Base-by-base conservation (phyloP, 768 basidiomycete species). In the Tulasnella calospora region DNA sequence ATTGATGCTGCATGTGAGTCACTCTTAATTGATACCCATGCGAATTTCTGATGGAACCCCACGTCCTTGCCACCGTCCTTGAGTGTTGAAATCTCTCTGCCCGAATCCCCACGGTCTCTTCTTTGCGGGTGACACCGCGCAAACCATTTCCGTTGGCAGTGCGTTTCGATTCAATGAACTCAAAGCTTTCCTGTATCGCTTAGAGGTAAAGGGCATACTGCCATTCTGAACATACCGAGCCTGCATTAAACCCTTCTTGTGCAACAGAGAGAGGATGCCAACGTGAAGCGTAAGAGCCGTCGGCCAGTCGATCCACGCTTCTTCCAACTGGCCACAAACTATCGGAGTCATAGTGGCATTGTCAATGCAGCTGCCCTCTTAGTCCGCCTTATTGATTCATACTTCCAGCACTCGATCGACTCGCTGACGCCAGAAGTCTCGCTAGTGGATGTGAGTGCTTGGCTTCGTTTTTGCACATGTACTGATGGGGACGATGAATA, bases 1-100 rank as follows among this genome's bases (percentile, higher is more conserved):
- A 88, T 92, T 8, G 92, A 93, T 38, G 51, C 44, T 4, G 55
- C 36, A 8, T 71, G 76, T 77, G n/a, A 30, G 76, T 10, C 3
- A 3, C 38, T 40, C 38, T n/a, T n/a, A n/a, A n/a, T n/a, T n/a
- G n/a, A n/a, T n/a, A n/a, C n/a, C n/a, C 44, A 3, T 40, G n/a
- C 38, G n/a, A n/a, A n/a, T n/a, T n/a, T n/a, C n/a, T 9, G 19
- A n/a, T n/a, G n/a, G n/a, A n/a, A n/a, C n/a, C n/a, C n/a, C n/a
- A n/a, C n/a, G n/a, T n/a, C n/a, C n/a, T n/a, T n/a, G n/a, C n/a
- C n/a, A n/a, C n/a, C n/a, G n/a, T n/a, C n/a, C n/a, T n/a, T n/a
- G n/a, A 77, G 76, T 77, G 38, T 35, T 77, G 15, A 27, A 67
- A 27, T 10, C 41, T 0, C 30, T 78, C 2, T 78, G 78, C 27